These are phyloP conservation scores for Pseudogymnoascus pannorum DNA, from an alignment of 2,329 filamentous ascomycete species.

Conservation along the genomic window DNA sequence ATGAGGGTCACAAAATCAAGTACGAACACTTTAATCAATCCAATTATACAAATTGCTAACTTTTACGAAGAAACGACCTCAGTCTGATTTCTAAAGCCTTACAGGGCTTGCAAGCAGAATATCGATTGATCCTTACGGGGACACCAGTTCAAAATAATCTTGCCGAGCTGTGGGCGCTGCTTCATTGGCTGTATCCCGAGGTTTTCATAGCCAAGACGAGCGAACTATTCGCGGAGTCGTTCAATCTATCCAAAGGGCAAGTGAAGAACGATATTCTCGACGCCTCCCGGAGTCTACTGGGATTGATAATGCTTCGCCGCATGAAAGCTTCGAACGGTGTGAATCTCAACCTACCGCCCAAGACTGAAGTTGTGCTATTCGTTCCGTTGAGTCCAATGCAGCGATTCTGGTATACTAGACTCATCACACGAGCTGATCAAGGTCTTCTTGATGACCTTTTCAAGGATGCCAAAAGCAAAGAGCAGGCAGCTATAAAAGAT, in stretches of 20 bases:
- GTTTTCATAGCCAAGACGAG: slow-evolving; percentile 45
- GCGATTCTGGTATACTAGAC: slow-evolving; percentile 48
- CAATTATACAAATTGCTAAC: not conserved
- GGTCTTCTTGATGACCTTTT: slow-evolving; percentile 46
- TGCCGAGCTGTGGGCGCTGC: slow-evolving; percentile 48
- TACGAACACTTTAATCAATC: slow-evolving; percentile 13
- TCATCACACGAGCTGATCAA: slow-evolving; percentile 47
- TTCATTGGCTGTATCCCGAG: slow-evolving; percentile 52
- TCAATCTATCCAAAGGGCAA: slow-evolving; percentile 47
- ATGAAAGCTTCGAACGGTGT: slow-evolving; percentile 49
- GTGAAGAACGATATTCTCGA: slow-evolving; percentile 47
- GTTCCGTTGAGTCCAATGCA: slow-evolving; percentile 53
- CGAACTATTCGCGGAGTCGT: slow-evolving; percentile 46
- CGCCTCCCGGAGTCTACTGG: slow-evolving; percentile 43
- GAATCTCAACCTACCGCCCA: slow-evolving; percentile 47
- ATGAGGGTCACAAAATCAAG: slow-evolving; percentile 44
- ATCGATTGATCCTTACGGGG: slow-evolving; percentile 31
- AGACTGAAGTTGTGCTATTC: slow-evolving; percentile 49
- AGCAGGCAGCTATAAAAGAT: slow-evolving; percentile 29
- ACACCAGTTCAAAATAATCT: slow-evolving; percentile 55
- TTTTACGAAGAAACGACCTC: slow-evolving; percentile 30
- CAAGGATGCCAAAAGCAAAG: slow-evolving; percentile 37
- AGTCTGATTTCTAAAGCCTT: slow-evolving; percentile 26
- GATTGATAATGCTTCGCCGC: slow-evolving; percentile 51
- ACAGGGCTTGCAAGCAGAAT: slow-evolving; percentile 30